Evolutionary conservation across 257 asterid genomes (phyloP), one percentile per base, ranked within the genome.

Genomic region (Ehretia macrophylla): DNA sequence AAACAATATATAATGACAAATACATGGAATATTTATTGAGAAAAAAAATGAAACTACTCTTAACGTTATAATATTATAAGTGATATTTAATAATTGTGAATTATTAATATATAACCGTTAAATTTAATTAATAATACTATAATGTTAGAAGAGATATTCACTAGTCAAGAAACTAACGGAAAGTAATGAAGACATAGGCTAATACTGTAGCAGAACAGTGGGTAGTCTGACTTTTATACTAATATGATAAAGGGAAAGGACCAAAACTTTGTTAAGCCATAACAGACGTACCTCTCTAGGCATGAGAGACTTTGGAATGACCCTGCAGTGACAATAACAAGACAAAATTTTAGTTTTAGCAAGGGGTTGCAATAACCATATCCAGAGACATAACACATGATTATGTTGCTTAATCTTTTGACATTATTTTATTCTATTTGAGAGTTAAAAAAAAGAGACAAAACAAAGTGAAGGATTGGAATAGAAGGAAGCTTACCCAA

Each of bases 241-340:
- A 63, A 45, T 78, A 67, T 69, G 46, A 53, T 62, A 51, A 62
- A 54, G 35, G 23, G 68, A 69, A 68, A 70, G 83, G 72, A 57
- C 8, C 14, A 64, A 62, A 52, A 71, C 73, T 47, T 71, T 67
- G 47, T 3, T n/a, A n/a, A n/a, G n/a, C n/a, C n/a, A n/a, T n/a
- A n/a, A 59, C 69, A 77, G 77, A 78, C 77, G 77, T 85, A 90
- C 98, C 98, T 87, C 98, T 82, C 78, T 81, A 70, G 98, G 98
- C 98, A 90, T 90, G 85, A 87, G 98, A 23, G 98, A 85, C 95
- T 90, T 90, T 90, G 98, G 98, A 85, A 90, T 90, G 68, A 90
- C 96, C 79, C 98, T 90, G 83, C 76, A 72, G 64, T 66, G 60
- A 69, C 84, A 83, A 75, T 60, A 81, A 81, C 79, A 87, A 56